Evolutionary conservation across 768 basidiomycete species (phyloP), one percentile per base, ranked within the genome.

Genomic region (Auricularia auricula-judae): DNA sequence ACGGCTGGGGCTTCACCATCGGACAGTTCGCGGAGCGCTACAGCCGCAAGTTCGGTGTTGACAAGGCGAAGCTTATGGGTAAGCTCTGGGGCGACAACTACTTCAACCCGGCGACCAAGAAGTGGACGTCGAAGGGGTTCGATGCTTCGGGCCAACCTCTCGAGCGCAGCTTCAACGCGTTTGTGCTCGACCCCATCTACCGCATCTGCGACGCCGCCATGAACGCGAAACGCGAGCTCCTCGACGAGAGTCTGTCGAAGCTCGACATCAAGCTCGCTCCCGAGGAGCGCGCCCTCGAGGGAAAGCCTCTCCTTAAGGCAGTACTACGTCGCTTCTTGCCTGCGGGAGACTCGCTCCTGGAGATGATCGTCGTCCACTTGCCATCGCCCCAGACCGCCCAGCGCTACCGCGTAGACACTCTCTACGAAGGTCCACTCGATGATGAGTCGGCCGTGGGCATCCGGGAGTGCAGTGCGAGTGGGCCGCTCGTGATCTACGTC

Each of bases 61-160:
- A 77, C 73, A 80, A 79, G 76, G 72, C 73, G 70, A 80, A 80
- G 76, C 76, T 81, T 72, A 79, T 81, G 78, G 73, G 71, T 66
- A 76, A 77, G 70, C 75, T 81, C 35, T 81, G 80, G 80, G 80
- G 80, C 62, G 80, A 81, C 76, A 79, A 78, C 76, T 81, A 72
- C 78, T 81, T 81, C 76, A 81, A 81, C 78, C 78, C 79, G 66
- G 78, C 78, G 74, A 81, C 80, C 65, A 81, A 80, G 78, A 81
- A 81, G 74, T 81, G 80, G 80, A 74, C 78, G 67, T 79, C 77
- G 69, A 77, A 78, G 68, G 62, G 66, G 54, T 70, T 68, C 35
- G 75, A 76, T 34, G 78, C 75, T 61, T 79, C 79, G 66, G 78
- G 76, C 66, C 75, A 74, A 64, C 61, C 66, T 42, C 74, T 79